Conservation (phyloP, 306 rosid species). For the Parietaria judaica region DNA sequence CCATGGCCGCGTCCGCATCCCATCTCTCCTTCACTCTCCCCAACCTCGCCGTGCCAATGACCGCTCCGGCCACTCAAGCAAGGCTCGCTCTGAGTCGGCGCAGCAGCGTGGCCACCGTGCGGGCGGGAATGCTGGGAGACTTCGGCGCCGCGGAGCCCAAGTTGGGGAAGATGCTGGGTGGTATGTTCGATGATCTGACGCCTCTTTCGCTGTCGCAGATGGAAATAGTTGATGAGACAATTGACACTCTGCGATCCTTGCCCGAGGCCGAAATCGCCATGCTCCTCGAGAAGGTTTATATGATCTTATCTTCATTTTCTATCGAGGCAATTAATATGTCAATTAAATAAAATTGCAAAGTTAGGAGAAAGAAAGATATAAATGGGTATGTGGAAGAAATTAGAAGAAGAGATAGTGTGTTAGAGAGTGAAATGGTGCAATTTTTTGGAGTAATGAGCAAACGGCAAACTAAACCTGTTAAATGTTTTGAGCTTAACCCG, state of each 20-base stretch:
- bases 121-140: slow-evolving; percentile 52
- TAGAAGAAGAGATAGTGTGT: no score
- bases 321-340: no score
- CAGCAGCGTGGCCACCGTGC: slow-evolving; percentile 8
- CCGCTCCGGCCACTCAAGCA: slow-evolving; percentile 7
- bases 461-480: no score
- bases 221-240: slow-evolving; percentile 38
- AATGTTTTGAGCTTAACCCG: no score
- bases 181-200: slow-evolving; percentile 27
- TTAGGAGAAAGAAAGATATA: no score
- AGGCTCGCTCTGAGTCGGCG: slow-evolving; percentile 11
- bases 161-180: slow-evolving; percentile 71
- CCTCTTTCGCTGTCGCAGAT: slow-evolving; percentile 61
- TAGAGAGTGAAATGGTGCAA: no score
- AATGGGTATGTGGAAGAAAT: no score
- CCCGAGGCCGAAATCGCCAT: slow-evolving; percentile 42
- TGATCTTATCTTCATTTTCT: background rate
- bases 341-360: no score
- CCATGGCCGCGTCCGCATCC: background rate
- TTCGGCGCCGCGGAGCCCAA: slow-evolving; percentile 66
- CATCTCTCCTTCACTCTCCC: slow-evolving; percentile 6
- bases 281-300: slow-evolving; percentile 66
- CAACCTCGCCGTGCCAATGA: background rate
- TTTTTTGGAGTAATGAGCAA: no score
- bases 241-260: slow-evolving; percentile 48